A percentile compares a stretch with the other conserved stretches of the same genome.
Conservation (phyloP, 495 filamentous ascomycete species). For the Coniosporium apollinis region DNA sequence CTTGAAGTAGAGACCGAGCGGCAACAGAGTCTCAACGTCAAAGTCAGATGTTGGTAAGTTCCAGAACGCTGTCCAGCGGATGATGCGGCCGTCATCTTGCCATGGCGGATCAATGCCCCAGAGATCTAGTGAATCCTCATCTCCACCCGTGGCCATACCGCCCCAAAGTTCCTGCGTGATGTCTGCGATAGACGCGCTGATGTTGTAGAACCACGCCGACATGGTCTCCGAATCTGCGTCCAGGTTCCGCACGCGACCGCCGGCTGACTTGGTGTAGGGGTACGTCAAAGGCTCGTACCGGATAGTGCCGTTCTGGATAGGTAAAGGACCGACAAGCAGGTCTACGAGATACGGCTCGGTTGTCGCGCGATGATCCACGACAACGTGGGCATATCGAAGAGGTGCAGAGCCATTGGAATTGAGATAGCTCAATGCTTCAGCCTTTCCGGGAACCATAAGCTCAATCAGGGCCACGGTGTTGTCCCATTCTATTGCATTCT, state of each 20-base stretch:
- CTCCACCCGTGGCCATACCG: conserved; percentile 14
- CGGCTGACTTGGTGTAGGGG: conserved; percentile 20
- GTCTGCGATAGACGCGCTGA: conserved; percentile 21
- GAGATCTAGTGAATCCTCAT: conserved; percentile 25
- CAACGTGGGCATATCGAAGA: conserved; percentile 30
- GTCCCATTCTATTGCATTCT: conserved; percentile 8
- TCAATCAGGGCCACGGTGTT: conserved; percentile 25
- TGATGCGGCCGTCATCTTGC: conserved; percentile 27
- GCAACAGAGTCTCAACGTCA: conserved; percentile 25
- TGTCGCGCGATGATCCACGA: conserved; percentile 25
- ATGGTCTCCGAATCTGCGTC: conserved; percentile 19
- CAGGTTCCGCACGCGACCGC: conserved; percentile 24
- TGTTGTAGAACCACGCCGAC: conserved; percentile 15
- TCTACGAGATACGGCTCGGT: conserved; percentile 29
- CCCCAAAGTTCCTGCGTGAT: conserved; percentile 25
- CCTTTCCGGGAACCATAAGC: conserved; percentile 35
- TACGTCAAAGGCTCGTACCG: conserved; percentile 25
- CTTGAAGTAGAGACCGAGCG: conserved; percentile 27
- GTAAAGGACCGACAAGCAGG: conserved; percentile 31
- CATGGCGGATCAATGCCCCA: conserved; percentile 26
- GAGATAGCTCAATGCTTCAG: conserved; percentile 30
- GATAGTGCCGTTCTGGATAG: conserved; percentile 24
- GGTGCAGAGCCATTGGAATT: conserved; percentile 23
- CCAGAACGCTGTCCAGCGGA: conserved; percentile 29
- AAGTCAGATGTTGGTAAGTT: conserved; percentile 18